Conservation (phyloP, 495 filamentous ascomycete species). For the Filosporella fistucella region DNA sequence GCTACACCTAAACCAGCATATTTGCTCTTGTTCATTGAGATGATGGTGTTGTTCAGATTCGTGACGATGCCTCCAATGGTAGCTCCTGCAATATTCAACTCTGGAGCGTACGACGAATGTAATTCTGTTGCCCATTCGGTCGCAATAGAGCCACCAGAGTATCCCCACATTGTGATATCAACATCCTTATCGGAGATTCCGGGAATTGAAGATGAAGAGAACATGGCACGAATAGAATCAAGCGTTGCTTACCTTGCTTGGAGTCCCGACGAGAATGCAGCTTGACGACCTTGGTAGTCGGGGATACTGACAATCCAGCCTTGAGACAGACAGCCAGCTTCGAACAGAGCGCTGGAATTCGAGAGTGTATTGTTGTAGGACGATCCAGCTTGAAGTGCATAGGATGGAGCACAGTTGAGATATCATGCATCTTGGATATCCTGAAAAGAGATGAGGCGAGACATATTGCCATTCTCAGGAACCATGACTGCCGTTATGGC, state of each 20-base stretch:
- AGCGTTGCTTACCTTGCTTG: slow-evolving; percentile 41
- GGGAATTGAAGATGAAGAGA: slow-evolving; percentile 30
- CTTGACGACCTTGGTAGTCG: slow-evolving; percentile 41
- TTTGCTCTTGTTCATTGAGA: not conserved
- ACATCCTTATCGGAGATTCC: slow-evolving; percentile 18
- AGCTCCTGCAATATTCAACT: slow-evolving; percentile 44
- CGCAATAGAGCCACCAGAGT: slow-evolving; percentile 52
- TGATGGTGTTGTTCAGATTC: slow-evolving; percentile 21
- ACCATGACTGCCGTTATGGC: slow-evolving; percentile 31
- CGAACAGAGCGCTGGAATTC: slow-evolving; percentile 23
- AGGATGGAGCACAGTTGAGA: not conserved
- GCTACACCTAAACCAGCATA: slow-evolving; percentile 1
- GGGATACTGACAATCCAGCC: slow-evolving; percentile 45
- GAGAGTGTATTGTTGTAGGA: slow-evolving; percentile 15
- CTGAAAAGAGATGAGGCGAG: not conserved
- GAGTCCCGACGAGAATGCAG: slow-evolving; percentile 36
- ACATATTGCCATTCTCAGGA: not conserved
- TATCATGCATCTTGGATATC: not conserved
- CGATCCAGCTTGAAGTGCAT: slow-evolving; percentile 22
- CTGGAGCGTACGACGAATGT: slow-evolving; percentile 47
- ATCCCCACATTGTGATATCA: slow-evolving; percentile 42
- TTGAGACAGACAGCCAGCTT: slow-evolving; percentile 26
- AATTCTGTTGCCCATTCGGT: slow-evolving; percentile 49
- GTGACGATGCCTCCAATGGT: slow-evolving; percentile 41
- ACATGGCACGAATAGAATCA: slow-evolving; percentile 39